phyloP scores from a whole-genome alignment of 495 filamentous ascomycete species.

The Elaphomyces granulatus region DNA sequence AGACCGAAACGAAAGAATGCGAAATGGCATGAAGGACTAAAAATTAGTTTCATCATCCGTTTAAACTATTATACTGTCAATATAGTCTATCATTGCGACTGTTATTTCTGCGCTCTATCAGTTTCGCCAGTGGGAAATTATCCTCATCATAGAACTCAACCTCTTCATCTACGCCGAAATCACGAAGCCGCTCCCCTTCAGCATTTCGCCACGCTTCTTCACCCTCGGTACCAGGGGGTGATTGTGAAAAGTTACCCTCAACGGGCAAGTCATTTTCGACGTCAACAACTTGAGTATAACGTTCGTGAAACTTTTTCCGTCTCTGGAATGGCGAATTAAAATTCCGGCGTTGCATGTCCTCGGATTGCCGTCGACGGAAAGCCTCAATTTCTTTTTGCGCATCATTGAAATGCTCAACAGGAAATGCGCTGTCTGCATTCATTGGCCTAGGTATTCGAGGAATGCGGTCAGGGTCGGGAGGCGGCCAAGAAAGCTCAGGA shows the following conservation, averaged over 20 bases:
- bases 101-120: neutral
- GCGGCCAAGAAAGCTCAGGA: slow-evolving; percentile 57
- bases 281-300: slow-evolving; percentile 15
- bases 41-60: too few relatives aligned
- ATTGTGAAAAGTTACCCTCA: slow-evolving; percentile 13
- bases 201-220: slow-evolving; percentile 66
- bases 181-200: slow-evolving; percentile 70
- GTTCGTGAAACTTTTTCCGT: slow-evolving; percentile 37
- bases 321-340: slow-evolving; percentile 14
- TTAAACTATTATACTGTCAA: too few relatives aligned
- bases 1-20: too few relatives aligned
- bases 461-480: slow-evolving; percentile 75
- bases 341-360: slow-evolving; percentile 34
- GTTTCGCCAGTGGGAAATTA: slow-evolving; percentile 52
- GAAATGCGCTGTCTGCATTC: slow-evolving; percentile 18
- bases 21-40: too few relatives aligned
- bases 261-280: slow-evolving; percentile 20
- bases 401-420: slow-evolving; percentile 15
- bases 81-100: too few relatives aligned
- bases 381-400: slow-evolving; percentile 37
- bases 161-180: slow-evolving; percentile 86
- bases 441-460: slow-evolving; percentile 27
- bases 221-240: slow-evolving; percentile 25
- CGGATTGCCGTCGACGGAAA: slow-evolving; percentile 41
- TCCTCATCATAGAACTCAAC: slow-evolving; percentile 67